These are phyloP conservation scores for Eucommia ulmoides DNA, from an alignment of 257 asterid species.

Conservation along the genomic window DNA sequence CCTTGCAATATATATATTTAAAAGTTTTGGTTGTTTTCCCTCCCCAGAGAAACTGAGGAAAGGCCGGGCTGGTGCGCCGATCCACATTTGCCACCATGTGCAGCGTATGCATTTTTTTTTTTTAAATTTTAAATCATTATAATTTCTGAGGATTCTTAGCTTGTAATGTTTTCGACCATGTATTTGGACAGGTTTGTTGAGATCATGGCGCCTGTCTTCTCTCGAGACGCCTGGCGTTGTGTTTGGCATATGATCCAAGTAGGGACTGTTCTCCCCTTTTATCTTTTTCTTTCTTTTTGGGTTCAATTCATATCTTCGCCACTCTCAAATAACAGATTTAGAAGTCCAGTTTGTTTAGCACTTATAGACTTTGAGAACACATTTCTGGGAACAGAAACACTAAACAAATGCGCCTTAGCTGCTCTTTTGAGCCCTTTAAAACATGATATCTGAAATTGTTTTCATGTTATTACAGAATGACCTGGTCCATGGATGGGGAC, in stretches of 20 bases:
- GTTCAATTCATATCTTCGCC: too few species aligned
- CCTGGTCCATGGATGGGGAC: slow-evolving; percentile 99
- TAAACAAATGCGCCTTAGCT: too few species aligned
- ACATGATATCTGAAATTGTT: background rate
- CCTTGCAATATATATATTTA: background rate
- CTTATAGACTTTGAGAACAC: too few species aligned
- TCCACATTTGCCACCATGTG: slow-evolving; percentile 94
- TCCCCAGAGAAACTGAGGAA: slow-evolving; percentile 63
- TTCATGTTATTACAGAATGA: slow-evolving; percentile 54
- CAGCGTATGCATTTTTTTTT: slow-evolving; percentile 48
- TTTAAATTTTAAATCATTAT: background rate
- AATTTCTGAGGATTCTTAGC: background rate
- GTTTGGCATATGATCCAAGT: slow-evolving; percentile 99
- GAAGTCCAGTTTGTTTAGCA: too few species aligned
- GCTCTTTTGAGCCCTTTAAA: too few species aligned
- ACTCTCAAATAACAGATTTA: too few species aligned
- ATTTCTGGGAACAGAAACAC: too few species aligned
- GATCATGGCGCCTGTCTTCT: slow-evolving; percentile 97
- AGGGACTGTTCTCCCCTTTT: slow-evolving; percentile 4
- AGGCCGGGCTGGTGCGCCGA: slow-evolving; percentile 80
- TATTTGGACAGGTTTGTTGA: slow-evolving; percentile 62
- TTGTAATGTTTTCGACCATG: background rate
- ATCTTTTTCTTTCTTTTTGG: background rate
- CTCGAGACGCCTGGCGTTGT: slow-evolving; percentile 94
- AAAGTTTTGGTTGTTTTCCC: background rate